Evolutionary conservation across 1,139 yeast species (phyloP).

Genomic region (Sugiyamaella novakii): DNA sequence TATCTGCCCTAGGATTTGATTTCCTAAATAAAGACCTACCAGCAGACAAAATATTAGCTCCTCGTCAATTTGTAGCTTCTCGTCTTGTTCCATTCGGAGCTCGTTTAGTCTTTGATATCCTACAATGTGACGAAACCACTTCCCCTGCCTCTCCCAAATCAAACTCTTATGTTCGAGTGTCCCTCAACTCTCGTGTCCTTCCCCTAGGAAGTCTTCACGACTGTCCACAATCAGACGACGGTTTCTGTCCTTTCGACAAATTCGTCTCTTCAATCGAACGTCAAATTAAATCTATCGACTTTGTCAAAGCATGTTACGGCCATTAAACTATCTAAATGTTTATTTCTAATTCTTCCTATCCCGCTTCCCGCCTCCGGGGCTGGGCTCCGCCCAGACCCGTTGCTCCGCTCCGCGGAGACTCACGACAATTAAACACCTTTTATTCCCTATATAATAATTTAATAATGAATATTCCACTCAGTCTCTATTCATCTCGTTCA

Average conservation of each 20-base stretch:
- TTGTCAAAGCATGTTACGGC: constrained; percentile 43
- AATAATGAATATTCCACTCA: background rate
- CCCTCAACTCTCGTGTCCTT: constrained; percentile 46
- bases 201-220: constrained; percentile 43
- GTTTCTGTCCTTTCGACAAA: constrained; percentile 42
- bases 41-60: constrained; percentile 42
- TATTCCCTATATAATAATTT: constrained; percentile 7
- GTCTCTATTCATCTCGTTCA: constrained; percentile 51
- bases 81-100: constrained; percentile 50
- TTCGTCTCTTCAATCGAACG: constrained; percentile 42
- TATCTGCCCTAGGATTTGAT: constrained; percentile 46
- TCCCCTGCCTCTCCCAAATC: constrained; percentile 22
- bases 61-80: constrained; percentile 46
- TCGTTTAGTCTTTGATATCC: constrained; percentile 44
- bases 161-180: constrained; percentile 39
- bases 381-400: background rate
- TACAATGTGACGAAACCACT: constrained; percentile 41
- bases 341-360: no score
- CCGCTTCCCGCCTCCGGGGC: no score
- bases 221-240: constrained; percentile 42
- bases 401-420: no score
- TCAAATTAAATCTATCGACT: constrained; percentile 40
- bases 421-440: background rate
- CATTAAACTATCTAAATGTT: background rate
- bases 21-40: constrained; percentile 43